A percentile compares a stretch with the other conserved stretches of the same genome.
These are phyloP conservation scores for Chamaecyparis obtusa DNA, from an alignment of 75 land plant species.

Conservation along the genomic window DNA sequence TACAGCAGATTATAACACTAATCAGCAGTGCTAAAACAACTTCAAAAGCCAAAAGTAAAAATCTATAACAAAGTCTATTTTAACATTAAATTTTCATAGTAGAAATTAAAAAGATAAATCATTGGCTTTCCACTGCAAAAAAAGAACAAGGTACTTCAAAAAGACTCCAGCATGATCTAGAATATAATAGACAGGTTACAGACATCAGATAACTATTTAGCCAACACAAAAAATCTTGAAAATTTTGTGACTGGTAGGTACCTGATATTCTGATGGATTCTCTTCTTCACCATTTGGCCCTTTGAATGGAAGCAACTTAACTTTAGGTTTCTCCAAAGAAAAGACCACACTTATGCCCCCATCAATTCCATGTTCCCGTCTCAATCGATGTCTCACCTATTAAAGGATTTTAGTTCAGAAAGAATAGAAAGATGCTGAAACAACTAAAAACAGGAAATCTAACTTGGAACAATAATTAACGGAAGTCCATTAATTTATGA, in stretches of 20 bases:
- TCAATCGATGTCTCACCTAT: conserved; percentile 89
- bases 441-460: not conserved
- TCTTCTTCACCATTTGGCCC: conserved; percentile 86
- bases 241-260: conserved; percentile 17
- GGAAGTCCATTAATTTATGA: not conserved
- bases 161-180: not conserved
- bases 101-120: not conserved
- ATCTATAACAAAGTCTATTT: not conserved
- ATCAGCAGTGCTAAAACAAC: not conserved
- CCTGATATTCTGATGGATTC: conserved; percentile 97
- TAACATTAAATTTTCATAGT: not conserved
- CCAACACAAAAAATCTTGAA: too few relatives aligned
- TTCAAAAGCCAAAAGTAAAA: not conserved
- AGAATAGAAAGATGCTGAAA: not conserved
- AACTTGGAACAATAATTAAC: not conserved
- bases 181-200: not conserved
- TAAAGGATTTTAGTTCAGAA: not conserved
- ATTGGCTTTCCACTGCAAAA: not conserved
- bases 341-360: conserved; percentile 95
- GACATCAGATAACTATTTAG: not conserved
- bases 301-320: conserved; percentile 84
- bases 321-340: conserved; percentile 93
- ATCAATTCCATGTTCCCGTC: conserved; percentile 80
- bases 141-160: not conserved
- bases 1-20: not conserved